Evolutionary conservation across 2,329 filamentous ascomycete species (phyloP), one percentile per base, ranked within the genome.

Genomic region (Diaporthe australafricana): DNA sequence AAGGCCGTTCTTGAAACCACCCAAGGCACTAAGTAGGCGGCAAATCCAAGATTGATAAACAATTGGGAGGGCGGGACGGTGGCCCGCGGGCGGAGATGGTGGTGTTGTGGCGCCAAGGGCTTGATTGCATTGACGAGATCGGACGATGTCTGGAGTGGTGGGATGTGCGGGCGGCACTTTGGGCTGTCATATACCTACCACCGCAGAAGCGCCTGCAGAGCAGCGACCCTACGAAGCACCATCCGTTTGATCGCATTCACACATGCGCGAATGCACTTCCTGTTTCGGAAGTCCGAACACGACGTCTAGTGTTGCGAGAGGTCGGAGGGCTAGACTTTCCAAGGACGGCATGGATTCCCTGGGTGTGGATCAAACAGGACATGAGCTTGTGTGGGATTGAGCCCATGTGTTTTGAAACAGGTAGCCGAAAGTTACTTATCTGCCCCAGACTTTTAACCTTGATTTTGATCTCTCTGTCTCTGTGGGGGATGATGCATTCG

Each of bases 1-100:
- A 95, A 92, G 86, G 96, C 94, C 55, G 96, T 99, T 77, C 83
- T 98, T 76, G 93, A 96, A 83, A 96, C 94, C 81, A 93, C 92
- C 30, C 60, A 47, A 5, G 27, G 45, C 30, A n/a, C 14, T 5
- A 35, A 5, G 4, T 50, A 65, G 45, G 45, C 22, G 35, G 25
- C n/a, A 14, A 12, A 65, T 25, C 12, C n/a, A 5, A 14, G 40
- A 30, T 20, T 25, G 20, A 50, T 12, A 65, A 50, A 65, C 42
- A 50, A 17, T 38, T 27, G 42, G 45, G 42, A 14, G 16, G 27
- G 30, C 30, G 60, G 60, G 60, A 50, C 45, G 60, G 60, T 27
- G 16, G 6, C 45, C 30, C 45, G 45, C 45, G 30, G 60, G 38
- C 14, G n/a, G n/a, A n/a, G n/a, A n/a, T n/a, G n/a, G n/a, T n/a